phyloP scores from a whole-genome alignment of 2,329 filamentous ascomycete species.

The Rasamsonia emersonii region DNA sequence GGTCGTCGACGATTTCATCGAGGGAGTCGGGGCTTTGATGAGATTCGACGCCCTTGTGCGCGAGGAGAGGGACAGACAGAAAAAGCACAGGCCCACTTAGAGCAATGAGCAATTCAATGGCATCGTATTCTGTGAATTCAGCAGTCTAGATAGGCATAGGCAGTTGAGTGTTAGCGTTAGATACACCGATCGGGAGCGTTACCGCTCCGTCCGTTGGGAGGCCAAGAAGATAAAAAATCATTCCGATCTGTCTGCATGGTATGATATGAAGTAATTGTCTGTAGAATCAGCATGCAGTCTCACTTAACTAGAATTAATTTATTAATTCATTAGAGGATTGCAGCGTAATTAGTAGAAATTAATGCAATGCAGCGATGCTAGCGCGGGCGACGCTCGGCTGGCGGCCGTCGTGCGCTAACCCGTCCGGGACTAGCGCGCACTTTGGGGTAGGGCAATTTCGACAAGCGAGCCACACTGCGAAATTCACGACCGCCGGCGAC shows the following conservation, averaged over 20 bases:
- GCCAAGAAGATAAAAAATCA: no score
- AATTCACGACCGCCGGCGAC: constrained; percentile 35
- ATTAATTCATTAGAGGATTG: no score
- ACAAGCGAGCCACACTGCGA: constrained; percentile 39
- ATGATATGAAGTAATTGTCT: no score
- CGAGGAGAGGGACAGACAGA: constrained; percentile 23
- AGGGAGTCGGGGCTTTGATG: constrained; percentile 42
- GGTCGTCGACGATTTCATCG: constrained; percentile 44
- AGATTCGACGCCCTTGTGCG: constrained; percentile 40
- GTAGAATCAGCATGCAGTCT: no score
- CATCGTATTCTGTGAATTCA: neutral
- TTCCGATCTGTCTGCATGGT: no score
- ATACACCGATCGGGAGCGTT: no score
- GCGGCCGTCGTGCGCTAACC: constrained; percentile 10
- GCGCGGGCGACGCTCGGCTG: constrained; percentile 1
- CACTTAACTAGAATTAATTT: no score
- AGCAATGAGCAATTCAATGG: constrained; percentile 5
- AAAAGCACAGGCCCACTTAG: constrained; percentile 14
- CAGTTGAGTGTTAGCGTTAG: no score
- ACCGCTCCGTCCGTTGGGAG: no score
- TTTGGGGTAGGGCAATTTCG: constrained; percentile 31
- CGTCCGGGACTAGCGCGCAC: constrained; percentile 18
- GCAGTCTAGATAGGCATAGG: neutral
- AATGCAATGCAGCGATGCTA: constrained; percentile 3
- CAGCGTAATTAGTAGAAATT: no score